Evolutionary conservation across 495 filamentous ascomycete genomes (phyloP), one percentile per base, ranked within the genome.

Genomic region (Aspergillus haitiensis): DNA sequence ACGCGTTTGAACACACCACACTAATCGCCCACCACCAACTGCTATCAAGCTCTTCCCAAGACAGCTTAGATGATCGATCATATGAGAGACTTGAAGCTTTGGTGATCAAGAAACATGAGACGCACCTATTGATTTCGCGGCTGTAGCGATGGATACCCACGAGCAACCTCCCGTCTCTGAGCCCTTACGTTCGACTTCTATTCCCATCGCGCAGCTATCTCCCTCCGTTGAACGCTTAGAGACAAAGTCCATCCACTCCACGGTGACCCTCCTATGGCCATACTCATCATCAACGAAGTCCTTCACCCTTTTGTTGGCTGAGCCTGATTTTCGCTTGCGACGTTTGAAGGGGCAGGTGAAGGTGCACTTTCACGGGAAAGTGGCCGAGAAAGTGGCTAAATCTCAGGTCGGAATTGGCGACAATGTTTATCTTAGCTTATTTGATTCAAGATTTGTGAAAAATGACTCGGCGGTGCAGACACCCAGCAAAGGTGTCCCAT

Each of bases 211-310:
- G 34, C 76, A 87, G 64, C 80, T 94, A 52, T 72, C 75, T 9
- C 90, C 91, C n/a, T 64, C 69, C 31, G 68, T 79, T 52, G 64
- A 75, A 39, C 37, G 67, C 27, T 44, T 62, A 6, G 63, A 70
- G 9, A 54, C 62, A 7, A 70, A 67, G 48, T 75, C 73, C n/a
- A 75, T 92, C 32, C 72, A 76, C 52, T 92, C 87, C 12, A 78
- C 91, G 2, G 86, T 97, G 36, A 90, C 89, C 6, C 84, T 98
- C 15, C 84, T 92, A 47, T 97, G 94, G 93, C 94, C 94, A 0
- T 98, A 89, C 72, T 96, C 89, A 36, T 86, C 86, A 6, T 87
- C 89, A 12, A 86, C 81, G 7, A 79, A 81, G 40, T 86, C 84
- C 9, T 75, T 90, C 61, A 86, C 91, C 51, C 82, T 98, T 34